Percentiles rank a stretch among this genome's conserved stretches.
Conservation (phyloP, 106 monocot species). For the Allium sativum region DNA sequence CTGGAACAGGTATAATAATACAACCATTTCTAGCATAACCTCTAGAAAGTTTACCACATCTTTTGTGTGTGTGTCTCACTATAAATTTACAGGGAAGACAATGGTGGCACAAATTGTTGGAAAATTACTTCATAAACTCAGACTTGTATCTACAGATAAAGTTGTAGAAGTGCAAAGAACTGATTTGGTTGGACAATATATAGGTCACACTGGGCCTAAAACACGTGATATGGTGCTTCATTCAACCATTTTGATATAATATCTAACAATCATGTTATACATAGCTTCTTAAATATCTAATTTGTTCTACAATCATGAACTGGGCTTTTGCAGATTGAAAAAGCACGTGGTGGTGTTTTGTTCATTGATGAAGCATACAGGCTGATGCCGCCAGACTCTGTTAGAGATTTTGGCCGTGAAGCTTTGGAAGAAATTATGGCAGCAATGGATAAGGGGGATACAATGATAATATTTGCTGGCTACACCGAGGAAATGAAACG, state of each 20-base stretch:
- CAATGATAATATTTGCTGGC: slow-evolving; percentile 3
- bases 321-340: not conserved
- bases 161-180: slow-evolving; percentile 6
- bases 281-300: not conserved
- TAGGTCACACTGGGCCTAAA: not conserved
- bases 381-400: not conserved
- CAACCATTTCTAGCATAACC: not conserved
- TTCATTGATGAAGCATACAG: slow-evolving; percentile 5
- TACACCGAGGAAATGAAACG: slow-evolving; percentile 4
- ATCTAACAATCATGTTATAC: not conserved
- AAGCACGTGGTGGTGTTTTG: slow-evolving; percentile 2
- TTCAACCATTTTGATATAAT: not conserved
- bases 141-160: slow-evolving; percentile 4
- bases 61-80: not conserved
- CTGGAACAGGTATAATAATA: not conserved
- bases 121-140: not conserved
- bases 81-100: slow-evolving; percentile 1
- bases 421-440: slow-evolving; percentile 7
- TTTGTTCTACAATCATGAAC: not conserved
- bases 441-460: slow-evolving; percentile 1
- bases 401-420: not conserved
- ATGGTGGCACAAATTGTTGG: slow-evolving; percentile 5
- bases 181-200: slow-evolving; percentile 5
- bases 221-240: not conserved
- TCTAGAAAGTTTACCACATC: not conserved